Evolutionary conservation across 306 rosid genomes (phyloP).

Genomic region (Quercus aquifolioides): DNA sequence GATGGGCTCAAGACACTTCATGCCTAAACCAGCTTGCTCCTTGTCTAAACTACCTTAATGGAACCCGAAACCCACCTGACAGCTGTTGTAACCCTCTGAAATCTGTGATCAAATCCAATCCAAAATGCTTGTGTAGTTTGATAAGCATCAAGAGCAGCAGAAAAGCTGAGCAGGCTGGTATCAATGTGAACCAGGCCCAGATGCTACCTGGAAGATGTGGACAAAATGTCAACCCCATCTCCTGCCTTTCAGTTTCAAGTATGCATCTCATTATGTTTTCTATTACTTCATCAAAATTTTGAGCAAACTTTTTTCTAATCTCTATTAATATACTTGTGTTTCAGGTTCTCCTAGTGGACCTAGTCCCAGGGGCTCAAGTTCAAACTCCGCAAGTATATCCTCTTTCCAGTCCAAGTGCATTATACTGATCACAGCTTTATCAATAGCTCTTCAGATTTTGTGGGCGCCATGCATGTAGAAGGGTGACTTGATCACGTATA

Average conservation of each 20-base stretch:
- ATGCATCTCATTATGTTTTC: not conserved
- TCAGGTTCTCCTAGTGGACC: conserved; percentile 18
- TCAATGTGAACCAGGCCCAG: conserved; percentile 49
- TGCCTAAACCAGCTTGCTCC: conserved; percentile 47
- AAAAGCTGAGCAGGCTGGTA: conserved; percentile 54
- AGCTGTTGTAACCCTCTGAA: conserved; percentile 58
- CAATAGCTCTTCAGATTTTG: not conserved
- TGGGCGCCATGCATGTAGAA: not conserved
- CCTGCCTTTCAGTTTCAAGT: conserved; percentile 48
- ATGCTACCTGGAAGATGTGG: conserved; percentile 52
- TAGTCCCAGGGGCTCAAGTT: not conserved
- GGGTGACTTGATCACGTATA: not conserved
- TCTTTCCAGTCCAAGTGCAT: not conserved
- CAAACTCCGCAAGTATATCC: conserved; percentile 20
- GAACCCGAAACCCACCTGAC: conserved; percentile 46
- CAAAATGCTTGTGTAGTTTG: conserved; percentile 50
- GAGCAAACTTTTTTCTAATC: not conserved
- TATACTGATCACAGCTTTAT: not conserved
- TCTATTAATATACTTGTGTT: not conserved
- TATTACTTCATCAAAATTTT: not conserved
- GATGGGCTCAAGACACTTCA: conserved; percentile 25
- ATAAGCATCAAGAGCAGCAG: conserved; percentile 42
- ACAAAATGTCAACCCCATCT: conserved; percentile 45
- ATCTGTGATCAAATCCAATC: conserved; percentile 43
- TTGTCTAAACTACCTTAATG: conserved; percentile 53